Evolutionary conservation across 768 basidiomycete genomes (phyloP).

Genomic region (Serendipita sp.): DNA sequence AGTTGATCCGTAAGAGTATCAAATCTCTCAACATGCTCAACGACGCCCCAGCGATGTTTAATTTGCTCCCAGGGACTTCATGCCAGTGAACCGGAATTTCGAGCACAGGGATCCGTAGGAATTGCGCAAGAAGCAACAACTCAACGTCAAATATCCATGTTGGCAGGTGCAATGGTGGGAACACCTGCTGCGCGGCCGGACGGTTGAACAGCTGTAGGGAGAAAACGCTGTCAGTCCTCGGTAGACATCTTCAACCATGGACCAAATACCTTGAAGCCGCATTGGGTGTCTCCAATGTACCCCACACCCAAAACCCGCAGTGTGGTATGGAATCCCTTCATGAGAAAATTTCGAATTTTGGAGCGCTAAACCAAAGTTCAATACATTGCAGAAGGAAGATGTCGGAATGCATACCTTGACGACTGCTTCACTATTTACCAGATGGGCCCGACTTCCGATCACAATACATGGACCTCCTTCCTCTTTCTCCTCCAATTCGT

Average conservation of each 20-base stretch:
- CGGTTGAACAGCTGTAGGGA: slow-evolving; percentile 53
- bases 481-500: slow-evolving; percentile 31
- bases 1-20: slow-evolving; percentile 67
- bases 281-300: slow-evolving; percentile 86
- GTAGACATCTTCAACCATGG: not conserved
- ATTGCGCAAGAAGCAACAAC: slow-evolving; percentile 68
- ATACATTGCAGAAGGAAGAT: not conserved
- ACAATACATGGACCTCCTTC: slow-evolving; percentile 42
- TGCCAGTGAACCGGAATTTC: slow-evolving; percentile 90
- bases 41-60: slow-evolving; percentile 69
- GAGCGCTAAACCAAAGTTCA: slow-evolving; percentile 43
- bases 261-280: slow-evolving; percentile 63
- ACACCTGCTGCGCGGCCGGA: slow-evolving; percentile 59
- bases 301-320: slow-evolving; percentile 78
- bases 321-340: slow-evolving; percentile 85
- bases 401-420: slow-evolving; percentile 51
- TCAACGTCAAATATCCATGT: slow-evolving; percentile 98
- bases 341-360: slow-evolving; percentile 71
- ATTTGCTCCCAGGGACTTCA: slow-evolving; percentile 84
- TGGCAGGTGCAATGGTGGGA: slow-evolving; percentile 70
- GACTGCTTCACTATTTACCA: slow-evolving; percentile 82
- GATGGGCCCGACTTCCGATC: slow-evolving; percentile 79
- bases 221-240: not conserved
- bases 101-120: slow-evolving; percentile 55
- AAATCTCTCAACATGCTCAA: slow-evolving; percentile 82